These are phyloP conservation scores for Diversispora epigaea DNA, from an alignment of 192 early-diverging fungal species.

Conservation along the genomic window DNA sequence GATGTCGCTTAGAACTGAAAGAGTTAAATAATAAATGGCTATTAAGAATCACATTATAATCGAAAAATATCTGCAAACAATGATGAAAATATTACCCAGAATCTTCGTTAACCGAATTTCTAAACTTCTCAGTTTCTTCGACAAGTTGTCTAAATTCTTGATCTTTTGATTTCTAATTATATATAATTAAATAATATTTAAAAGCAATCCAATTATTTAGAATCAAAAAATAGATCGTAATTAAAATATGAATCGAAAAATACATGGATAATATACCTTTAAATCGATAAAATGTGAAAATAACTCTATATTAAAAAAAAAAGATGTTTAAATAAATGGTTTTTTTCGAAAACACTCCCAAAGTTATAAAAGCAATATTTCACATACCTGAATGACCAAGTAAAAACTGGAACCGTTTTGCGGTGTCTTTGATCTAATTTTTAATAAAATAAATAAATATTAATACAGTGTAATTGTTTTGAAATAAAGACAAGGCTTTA, in stretches of 20 bases:
- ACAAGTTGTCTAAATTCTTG: constrained; percentile 52
- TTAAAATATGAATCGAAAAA: neutral
- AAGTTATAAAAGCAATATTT: neutral
- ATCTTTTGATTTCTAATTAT: constrained; percentile 47
- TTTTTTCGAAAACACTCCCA: neutral
- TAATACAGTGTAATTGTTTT: neutral
- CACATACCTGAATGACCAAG: constrained; percentile 51
- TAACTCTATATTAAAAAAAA: constrained; percentile 39
- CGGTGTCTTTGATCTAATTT: constrained; percentile 53
- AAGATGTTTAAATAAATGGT: neutral
- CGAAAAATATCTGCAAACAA: neutral
- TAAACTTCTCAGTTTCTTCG: constrained; percentile 46
- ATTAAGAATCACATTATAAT: neutral
- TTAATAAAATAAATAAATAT: neutral
- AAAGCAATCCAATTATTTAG: neutral
- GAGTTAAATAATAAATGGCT: neutral
- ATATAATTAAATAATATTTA: neutral
- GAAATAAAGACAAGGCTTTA: neutral
- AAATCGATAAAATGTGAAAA: constrained; percentile 66
- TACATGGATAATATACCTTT: constrained; percentile 34
- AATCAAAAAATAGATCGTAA: neutral
- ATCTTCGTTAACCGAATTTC: constrained; percentile 36
- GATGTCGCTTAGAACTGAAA: constrained; percentile 69
- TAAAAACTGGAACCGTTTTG: constrained; percentile 68
- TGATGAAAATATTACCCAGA: constrained; percentile 43